These are phyloP conservation scores for Phlegmacium glaucopus DNA, from an alignment of 768 basidiomycete species.

Conservation along the genomic window DNA sequence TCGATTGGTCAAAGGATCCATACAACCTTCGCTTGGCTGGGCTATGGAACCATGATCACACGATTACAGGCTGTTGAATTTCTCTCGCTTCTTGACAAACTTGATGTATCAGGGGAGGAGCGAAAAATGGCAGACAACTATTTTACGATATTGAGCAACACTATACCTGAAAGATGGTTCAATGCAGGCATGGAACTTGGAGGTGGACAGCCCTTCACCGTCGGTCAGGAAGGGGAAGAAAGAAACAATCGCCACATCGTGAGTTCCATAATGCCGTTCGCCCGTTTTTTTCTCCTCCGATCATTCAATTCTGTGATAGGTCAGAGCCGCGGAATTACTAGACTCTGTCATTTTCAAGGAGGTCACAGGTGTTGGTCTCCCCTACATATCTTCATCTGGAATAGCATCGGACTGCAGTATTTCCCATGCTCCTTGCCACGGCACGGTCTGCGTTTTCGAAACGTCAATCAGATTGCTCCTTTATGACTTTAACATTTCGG, in stretches of 20 bases:
- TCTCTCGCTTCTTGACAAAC: conserved; percentile 39
- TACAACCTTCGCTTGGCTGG: conserved; percentile 64
- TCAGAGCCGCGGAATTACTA: conserved; percentile 42
- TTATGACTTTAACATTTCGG: conserved; percentile 17
- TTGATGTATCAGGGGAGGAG: conserved; percentile 47
- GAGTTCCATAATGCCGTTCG: conserved; percentile 19
- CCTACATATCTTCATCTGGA: conserved; percentile 23
- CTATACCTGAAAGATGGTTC: conserved; percentile 58
- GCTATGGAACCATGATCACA: conserved; percentile 56
- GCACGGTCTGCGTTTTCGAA: conserved; percentile 46
- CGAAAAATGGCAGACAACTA: conserved; percentile 71
- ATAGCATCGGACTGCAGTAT: conserved; percentile 5
- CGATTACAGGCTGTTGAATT: conserved; percentile 43
- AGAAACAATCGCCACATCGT: conserved; percentile 61
- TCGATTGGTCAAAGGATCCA: conserved; percentile 35
- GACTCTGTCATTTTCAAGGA: conserved; percentile 25
- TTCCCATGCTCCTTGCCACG: conserved; percentile 38
- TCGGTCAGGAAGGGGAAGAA: conserved; percentile 52
- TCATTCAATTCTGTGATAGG: conserved; percentile 24
- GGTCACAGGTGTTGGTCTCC: conserved; percentile 3
- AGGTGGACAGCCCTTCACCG: conserved; percentile 60
- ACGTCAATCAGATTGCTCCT: conserved; percentile 49
- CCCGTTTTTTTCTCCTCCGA: background rate
- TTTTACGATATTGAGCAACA: conserved; percentile 55
- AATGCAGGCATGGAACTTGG: conserved; percentile 59